Percentiles rank a stretch among this genome's conserved stretches.
Conservation (phyloP, 2,329 filamentous ascomycete species). For the Diplodia mutila region DNA sequence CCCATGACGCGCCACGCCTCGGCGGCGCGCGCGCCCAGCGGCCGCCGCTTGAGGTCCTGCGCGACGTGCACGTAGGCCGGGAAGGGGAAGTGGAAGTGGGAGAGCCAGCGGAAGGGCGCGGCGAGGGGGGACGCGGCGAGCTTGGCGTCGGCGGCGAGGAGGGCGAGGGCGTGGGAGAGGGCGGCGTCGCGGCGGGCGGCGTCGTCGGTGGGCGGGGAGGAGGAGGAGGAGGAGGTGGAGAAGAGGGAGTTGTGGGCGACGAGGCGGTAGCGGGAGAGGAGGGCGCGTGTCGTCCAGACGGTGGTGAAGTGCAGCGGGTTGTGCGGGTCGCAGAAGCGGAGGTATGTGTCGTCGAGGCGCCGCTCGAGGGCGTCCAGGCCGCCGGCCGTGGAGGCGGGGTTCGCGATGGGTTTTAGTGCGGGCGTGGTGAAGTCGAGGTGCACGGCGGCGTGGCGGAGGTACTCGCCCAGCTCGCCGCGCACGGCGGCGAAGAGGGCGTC, state of each 20-base stretch:
- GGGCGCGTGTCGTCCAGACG: slow-evolving; percentile 49
- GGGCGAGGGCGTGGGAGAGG: slow-evolving; percentile 40
- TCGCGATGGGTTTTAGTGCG: slow-evolving; percentile 44
- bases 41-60: slow-evolving; percentile 48
- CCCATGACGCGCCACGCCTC: neutral
- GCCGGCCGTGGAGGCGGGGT: no score
- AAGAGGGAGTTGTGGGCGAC: slow-evolving; percentile 50
- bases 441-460: slow-evolving; percentile 44
- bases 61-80: slow-evolving; percentile 53
- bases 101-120: slow-evolving; percentile 49
- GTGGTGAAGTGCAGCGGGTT: slow-evolving; percentile 54
- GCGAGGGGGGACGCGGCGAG: slow-evolving; percentile 48
- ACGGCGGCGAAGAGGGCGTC: slow-evolving; percentile 58
- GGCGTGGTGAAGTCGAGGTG: slow-evolving; percentile 55
- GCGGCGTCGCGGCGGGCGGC: slow-evolving; percentile 33
- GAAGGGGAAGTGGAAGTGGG: slow-evolving; percentile 53
- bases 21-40: slow-evolving; percentile 27
- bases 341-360: slow-evolving; percentile 48
- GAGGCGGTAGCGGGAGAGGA: slow-evolving; percentile 56
- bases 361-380: slow-evolving; percentile 44
- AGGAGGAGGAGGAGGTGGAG: neutral
- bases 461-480: slow-evolving; percentile 52
- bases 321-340: slow-evolving; percentile 50
- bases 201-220: no score
- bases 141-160: slow-evolving; percentile 54